A percentile compares a stretch with the other conserved stretches of the same genome.
These are phyloP conservation scores for Microbotryum saponariae DNA, from an alignment of 1,284 basidiomycete genomes.

Conservation along the genomic window DNA sequence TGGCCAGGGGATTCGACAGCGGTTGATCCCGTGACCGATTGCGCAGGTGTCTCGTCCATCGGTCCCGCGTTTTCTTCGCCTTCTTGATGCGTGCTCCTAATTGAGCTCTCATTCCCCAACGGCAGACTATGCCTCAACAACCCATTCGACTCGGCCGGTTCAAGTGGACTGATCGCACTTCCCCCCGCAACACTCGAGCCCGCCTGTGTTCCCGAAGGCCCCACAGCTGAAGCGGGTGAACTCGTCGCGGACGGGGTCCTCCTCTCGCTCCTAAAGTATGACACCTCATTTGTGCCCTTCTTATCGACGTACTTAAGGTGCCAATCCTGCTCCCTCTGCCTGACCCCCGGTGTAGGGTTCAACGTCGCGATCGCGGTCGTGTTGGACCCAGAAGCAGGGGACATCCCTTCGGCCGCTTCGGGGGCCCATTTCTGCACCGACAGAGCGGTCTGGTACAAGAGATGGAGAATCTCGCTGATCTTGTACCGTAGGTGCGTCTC, in stretches of 20 bases:
- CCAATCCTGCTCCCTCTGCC: conserved; percentile 32
- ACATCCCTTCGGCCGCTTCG: conserved; percentile 27
- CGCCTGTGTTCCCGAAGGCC: neutral
- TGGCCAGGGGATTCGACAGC: neutral
- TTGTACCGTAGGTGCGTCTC: conserved; percentile 45
- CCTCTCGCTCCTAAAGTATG: conserved; percentile 22
- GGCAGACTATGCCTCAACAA: neutral
- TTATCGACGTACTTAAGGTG: conserved; percentile 17
- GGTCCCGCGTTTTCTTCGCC: neutral
- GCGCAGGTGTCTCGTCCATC: neutral
- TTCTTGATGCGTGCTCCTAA: neutral
- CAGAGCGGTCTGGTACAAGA: conserved; percentile 77
- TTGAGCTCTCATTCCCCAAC: too few species aligned
- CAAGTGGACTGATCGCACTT: conserved; percentile 17
- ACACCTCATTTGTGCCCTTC: conserved; percentile 8
- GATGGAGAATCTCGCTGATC: conserved; percentile 83
- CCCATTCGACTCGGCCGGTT: conserved; percentile 13
- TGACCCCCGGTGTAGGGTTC: conserved; percentile 29
- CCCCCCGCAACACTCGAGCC: conserved; percentile 2
- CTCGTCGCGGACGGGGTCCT: conserved; percentile 10
- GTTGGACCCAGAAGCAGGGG: conserved; percentile 18
- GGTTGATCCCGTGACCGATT: neutral
- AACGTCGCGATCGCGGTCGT: conserved; percentile 27
- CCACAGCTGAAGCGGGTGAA: conserved; percentile 2
- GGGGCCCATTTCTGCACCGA: conserved; percentile 33